Evolutionary conservation across 345 rosid species (phyloP).

Genomic region (Arabis hirsuta): DNA sequence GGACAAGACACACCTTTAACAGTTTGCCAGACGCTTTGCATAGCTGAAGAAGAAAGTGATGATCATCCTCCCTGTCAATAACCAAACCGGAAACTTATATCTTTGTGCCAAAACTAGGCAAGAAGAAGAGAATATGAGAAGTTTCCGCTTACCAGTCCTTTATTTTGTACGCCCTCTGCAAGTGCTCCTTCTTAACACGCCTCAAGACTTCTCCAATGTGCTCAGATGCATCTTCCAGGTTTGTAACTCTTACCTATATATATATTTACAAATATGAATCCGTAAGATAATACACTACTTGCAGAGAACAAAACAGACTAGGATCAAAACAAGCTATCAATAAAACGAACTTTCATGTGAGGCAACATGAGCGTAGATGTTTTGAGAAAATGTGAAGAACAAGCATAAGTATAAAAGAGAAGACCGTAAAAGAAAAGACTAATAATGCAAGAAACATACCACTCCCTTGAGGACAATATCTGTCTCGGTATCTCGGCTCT

Average conservation of each 20-base stretch:
- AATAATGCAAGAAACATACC: constrained; percentile 53
- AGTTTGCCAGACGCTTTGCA: constrained; percentile 82
- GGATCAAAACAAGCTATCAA: not conserved
- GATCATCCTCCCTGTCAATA: constrained; percentile 74
- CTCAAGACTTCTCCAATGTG: constrained; percentile 88
- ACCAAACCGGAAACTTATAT: not conserved
- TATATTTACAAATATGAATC: too few species aligned
- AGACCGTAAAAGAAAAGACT: not conserved
- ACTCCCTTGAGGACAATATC: constrained; percentile 96
- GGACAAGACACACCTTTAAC: constrained; percentile 86
- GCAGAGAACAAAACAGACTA: constrained; percentile 1
- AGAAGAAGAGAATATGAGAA: not conserved
- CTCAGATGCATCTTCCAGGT: constrained; percentile 85
- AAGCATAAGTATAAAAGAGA: too few species aligned
- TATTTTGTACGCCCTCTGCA: constrained; percentile 88
- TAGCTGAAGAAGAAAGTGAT: constrained; percentile 81
- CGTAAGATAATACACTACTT: not conserved
- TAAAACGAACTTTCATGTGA: too few species aligned
- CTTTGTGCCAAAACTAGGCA: not conserved
- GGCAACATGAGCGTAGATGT: too few species aligned
- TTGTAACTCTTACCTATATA: constrained; percentile 68
- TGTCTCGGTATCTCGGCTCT: constrained; percentile 83
- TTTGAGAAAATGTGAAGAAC: too few species aligned
- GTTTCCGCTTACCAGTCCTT: constrained; percentile 62
- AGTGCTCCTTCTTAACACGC: constrained; percentile 88